phyloP scores from a whole-genome alignment of 495 filamentous ascomycete genomes.

The Cairneyella variabilis region DNA sequence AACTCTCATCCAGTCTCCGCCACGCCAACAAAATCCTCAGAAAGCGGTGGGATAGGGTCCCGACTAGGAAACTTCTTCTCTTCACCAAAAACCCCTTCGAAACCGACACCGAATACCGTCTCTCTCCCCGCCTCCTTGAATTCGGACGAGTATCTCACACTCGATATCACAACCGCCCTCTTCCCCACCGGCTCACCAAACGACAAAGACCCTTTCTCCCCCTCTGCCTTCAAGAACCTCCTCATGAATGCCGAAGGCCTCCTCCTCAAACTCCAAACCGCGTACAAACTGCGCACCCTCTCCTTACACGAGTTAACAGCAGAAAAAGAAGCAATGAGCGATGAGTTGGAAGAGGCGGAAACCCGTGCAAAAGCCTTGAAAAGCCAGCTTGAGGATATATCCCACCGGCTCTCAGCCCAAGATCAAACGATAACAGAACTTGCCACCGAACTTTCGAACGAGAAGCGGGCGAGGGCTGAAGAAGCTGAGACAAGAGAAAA shows the following conservation, averaged over 20 bases:
- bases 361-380: conserved; percentile 63
- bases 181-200: conserved; percentile 47
- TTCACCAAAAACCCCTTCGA: conserved; percentile 13
- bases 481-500: conserved; percentile 48
- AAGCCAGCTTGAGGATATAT: conserved; percentile 73
- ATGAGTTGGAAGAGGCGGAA: conserved; percentile 74
- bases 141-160: conserved; percentile 59
- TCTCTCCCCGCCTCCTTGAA: conserved; percentile 30
- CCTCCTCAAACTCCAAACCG: conserved; percentile 60
- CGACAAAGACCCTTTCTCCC: conserved; percentile 50
- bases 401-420: conserved; percentile 39
- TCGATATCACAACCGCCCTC: conserved; percentile 61
- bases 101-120: conserved; percentile 10
- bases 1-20: conserved; percentile 32
- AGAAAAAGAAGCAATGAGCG: conserved; percentile 60
- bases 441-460: conserved; percentile 34
- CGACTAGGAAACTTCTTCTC: conserved; percentile 21
- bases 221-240: conserved; percentile 66
- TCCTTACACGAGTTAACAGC: conserved; percentile 55
- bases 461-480: conserved; percentile 50
- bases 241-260: conserved; percentile 64
- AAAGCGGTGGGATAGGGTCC: not conserved
- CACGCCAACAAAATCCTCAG: not conserved
- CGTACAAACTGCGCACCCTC: conserved; percentile 61
- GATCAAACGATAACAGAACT: conserved; percentile 61